A percentile compares a stretch with the other conserved stretches of the same genome.
Evolutionary conservation across 2,329 filamentous ascomycete genomes (phyloP).

Genomic region (Exophiala lecanii-corni): DNA sequence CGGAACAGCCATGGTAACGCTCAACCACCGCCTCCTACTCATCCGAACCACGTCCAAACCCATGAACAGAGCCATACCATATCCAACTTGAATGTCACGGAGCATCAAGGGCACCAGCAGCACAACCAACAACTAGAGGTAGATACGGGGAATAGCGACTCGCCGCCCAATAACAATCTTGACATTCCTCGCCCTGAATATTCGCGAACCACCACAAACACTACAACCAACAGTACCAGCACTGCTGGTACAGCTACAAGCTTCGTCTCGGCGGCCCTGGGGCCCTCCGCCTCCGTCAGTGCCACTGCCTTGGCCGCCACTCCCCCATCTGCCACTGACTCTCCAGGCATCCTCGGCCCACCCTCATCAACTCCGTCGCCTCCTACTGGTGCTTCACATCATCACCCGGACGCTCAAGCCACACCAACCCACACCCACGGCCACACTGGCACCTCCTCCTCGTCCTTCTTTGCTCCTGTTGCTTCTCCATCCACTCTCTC

Average conservation of each 20-base stretch:
- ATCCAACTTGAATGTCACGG: too few relatives aligned
- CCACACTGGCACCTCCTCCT: neutral
- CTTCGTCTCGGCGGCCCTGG: neutral
- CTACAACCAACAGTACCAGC: slow-evolving; percentile 26
- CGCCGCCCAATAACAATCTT: neutral
- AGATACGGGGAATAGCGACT: too few relatives aligned
- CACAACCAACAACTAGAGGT: too few relatives aligned
- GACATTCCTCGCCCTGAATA: too few relatives aligned
- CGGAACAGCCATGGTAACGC: neutral
- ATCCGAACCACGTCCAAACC: neutral
- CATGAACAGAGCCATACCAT: neutral
- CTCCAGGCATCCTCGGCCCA: slow-evolving; percentile 29
- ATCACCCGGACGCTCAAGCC: neutral
- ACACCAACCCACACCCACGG: neutral
- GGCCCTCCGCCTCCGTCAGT: too few relatives aligned
- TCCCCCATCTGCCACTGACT: neutral
- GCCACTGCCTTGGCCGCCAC: slow-evolving; percentile 14
- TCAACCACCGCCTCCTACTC: too few relatives aligned
- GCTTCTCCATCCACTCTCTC: slow-evolving; percentile 5
- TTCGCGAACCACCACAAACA: neutral
- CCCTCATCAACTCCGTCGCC: slow-evolving; percentile 23
- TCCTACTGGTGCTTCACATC: neutral
- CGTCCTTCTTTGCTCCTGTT: neutral
- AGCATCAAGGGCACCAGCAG: too few relatives aligned
- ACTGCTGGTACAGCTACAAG: slow-evolving; percentile 31